Base-by-base conservation (phyloP, 2,329 filamentous ascomycete species). In the Fragosphaeria purpurea region DNA sequence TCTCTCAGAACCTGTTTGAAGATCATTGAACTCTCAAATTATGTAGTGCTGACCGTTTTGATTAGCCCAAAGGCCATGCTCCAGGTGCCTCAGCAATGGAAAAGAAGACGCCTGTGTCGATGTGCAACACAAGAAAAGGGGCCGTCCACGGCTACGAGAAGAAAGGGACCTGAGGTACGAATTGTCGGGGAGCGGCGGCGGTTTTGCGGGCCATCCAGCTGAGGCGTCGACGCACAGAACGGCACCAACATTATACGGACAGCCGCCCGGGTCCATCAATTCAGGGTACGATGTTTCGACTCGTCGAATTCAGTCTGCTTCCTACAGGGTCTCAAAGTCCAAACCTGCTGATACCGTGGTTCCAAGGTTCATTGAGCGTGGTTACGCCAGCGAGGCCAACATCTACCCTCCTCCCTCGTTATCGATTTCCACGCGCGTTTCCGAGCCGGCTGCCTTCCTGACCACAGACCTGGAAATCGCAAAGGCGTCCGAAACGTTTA, bases 101-200 rank as follows among this genome's bases (percentile, higher is more conserved):
- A 93, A 91, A 60, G 75, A 91, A 72, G 85, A 89, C 52, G 76
- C 82, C 7, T 93, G 87, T 62, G 74, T 88, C 59, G 87, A 93
- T 65, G 86, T 93, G 37, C 84, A 88, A 61, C 87, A 93, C 67
- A 93, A 91, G 67, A 93, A 91, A 65, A 74, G 87, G 59, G 87
- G 87, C 41, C 77, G 87, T 46, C 87, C 87, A 53, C 77, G 87
- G 56, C 70, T 93, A 57, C 79, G 86, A 59, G 86, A 91, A 61
- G 84, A 87, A 53, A 72, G 77, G 58, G 79, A 83, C 56, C 62
- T 74, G 46, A 73, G 79, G 55, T 82, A 76, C 58, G 80, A 82
- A 52, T 41, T 56, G 4, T 63, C 69, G 12, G 62, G 70, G 3
- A 70, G 74, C 52, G 73, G 71, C 52, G 65, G 70, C 44, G 22